Base-by-base conservation (phyloP, 768 basidiomycete species). In the Rhizopogon vesiculosus region DNA sequence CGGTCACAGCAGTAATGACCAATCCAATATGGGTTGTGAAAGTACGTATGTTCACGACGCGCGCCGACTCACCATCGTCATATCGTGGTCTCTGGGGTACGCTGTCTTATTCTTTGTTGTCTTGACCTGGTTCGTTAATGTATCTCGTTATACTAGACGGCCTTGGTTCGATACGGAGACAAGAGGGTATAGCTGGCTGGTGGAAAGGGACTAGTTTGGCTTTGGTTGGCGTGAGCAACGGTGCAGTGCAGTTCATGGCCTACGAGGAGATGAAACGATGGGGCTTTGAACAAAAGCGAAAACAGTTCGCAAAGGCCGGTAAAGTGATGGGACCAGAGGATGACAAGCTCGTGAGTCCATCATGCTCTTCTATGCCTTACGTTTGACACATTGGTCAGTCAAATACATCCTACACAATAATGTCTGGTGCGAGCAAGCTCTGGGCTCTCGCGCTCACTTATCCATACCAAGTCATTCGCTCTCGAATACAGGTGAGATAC, bases 1-100 rank as follows among this genome's bases (percentile, higher is more conserved):
- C 95, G 12, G 85, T 85, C 16, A 97, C 95, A 3, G 94, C 97
- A 1, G 75, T 98, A 64, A 80, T 97, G 67, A 99, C 96, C 7
- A 98, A 99, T 70, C 97, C 96, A 0, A 84, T 98, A 62, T 98
- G 96, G 96, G 89, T 98, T 13, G 89, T 98, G 54, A 91, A 96
- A 75, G 95, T 97, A 8, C 85, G 97, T 57, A 94, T 98, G 86
- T 99, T 97, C 67, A 93, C 94, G 1, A 88, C 93, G 1, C 74
- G 74, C 9, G 69, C 80, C 29, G 78, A 81, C 54, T 82, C 86
- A 42, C 84, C 89, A 8, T 75, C 69, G 3, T 85, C 93, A 1
- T 98, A 98, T 70, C 82, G 84, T 16, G 85, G 87, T 8, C 76
- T 94, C 55, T 87, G 83, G 82, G 76, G 93, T 93, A 59, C 51